A percentile compares a stretch with the other conserved stretches of the same genome.
These are phyloP conservation scores for Byssochlamys sp. DNA, from an alignment of 2,329 filamentous ascomycete species.

Conservation along the genomic window DNA sequence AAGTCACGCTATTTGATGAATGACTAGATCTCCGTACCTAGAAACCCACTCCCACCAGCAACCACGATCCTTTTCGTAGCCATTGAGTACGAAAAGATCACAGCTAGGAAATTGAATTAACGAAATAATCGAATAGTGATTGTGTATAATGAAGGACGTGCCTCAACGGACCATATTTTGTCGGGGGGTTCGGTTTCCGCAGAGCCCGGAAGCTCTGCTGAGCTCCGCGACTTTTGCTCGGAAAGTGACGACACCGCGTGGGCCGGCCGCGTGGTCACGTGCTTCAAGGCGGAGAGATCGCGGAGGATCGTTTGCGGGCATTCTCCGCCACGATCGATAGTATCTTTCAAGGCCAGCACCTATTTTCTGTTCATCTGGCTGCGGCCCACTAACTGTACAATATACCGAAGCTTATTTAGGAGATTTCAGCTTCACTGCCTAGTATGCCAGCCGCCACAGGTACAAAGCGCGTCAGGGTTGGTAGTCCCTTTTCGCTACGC, in stretches of 20 bases:
- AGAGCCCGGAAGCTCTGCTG: constrained; percentile 3
- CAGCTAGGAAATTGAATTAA: constrained; percentile 2
- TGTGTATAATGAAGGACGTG: background rate
- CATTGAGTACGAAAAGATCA: constrained; percentile 27
- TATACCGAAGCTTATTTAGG: background rate
- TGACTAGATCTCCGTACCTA: constrained; percentile 47
- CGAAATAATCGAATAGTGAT: background rate
- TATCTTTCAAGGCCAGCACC: background rate
- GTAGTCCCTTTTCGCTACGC: constrained; percentile 7
- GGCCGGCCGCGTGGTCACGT: constrained; percentile 1
- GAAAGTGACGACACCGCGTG: constrained; percentile 5
- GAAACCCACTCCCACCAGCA: constrained; percentile 85
- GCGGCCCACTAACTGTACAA: background rate
- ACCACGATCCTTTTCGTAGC: constrained; percentile 73
- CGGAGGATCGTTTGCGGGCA: background rate
- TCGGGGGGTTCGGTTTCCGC: constrained; percentile 11
- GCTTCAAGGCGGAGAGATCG: background rate
- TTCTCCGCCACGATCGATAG: background rate
- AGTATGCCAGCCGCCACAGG: constrained; percentile 45
- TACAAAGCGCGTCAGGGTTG: constrained; percentile 45
- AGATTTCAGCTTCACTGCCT: background rate
- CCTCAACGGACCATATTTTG: constrained; percentile 7
- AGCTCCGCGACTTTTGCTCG: background rate
- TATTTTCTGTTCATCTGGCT: background rate
- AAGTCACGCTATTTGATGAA: background rate